phyloP scores from a whole-genome alignment of 2,329 filamentous ascomycete genomes.

The Penicillium sp. region DNA sequence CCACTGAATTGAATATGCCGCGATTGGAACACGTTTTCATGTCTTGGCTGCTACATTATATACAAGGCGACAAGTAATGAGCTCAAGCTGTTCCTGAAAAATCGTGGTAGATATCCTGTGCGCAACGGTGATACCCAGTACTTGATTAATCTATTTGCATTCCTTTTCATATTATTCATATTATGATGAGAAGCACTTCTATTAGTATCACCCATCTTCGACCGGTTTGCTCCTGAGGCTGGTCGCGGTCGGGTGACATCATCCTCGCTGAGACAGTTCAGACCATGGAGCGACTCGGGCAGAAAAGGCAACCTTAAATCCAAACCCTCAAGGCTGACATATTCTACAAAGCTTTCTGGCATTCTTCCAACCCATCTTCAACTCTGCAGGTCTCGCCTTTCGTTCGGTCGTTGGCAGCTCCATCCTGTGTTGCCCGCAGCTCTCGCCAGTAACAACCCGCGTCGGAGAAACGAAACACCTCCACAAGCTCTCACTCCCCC shows the following conservation, averaged over 20 bases:
- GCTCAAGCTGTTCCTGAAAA: no score
- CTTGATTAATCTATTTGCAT: no score
- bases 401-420: background rate
- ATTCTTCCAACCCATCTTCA: background rate
- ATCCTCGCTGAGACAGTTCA: background rate
- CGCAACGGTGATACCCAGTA: no score
- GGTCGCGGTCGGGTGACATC: background rate
- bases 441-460: slow-evolving; percentile 12
- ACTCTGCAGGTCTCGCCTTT: background rate
- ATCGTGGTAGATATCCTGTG: no score
- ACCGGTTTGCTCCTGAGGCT: background rate
- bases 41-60: no score
- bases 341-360: background rate
- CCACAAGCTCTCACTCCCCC: slow-evolving; percentile 16
- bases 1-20: no score
- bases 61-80: no score
- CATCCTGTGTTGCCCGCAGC: slow-evolving; percentile 5
- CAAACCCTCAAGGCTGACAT: background rate
- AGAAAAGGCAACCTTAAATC: background rate
- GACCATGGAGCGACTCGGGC: background rate
- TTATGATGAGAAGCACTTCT: background rate
- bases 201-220: background rate
- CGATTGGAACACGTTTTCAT: no score
- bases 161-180: no score
- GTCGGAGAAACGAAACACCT: slow-evolving; percentile 35